A percentile compares a stretch with the other conserved stretches of the same genome.
Conservation (phyloP, 441 rosid species). For the Populus hybrid region DNA sequence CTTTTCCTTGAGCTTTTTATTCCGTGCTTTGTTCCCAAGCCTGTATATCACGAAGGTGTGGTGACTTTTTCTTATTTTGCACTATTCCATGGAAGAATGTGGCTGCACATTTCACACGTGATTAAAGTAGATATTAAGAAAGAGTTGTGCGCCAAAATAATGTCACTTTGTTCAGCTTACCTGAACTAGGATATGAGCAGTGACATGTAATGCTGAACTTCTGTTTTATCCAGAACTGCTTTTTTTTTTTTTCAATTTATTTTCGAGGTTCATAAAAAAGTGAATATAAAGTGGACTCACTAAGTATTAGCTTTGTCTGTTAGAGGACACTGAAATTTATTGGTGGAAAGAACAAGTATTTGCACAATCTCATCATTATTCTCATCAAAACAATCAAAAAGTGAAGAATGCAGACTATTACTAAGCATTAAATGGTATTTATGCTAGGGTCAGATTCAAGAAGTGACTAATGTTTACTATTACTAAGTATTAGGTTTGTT, state of each 20-base stretch:
- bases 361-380: background rate
- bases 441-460: background rate
- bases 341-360: background rate
- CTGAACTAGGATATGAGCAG: background rate
- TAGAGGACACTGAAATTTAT: background rate
- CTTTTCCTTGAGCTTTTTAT: background rate
- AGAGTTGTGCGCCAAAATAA: background rate
- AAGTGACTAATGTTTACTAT: background rate
- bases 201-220: background rate
- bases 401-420: background rate
- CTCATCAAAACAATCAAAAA: background rate
- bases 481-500: background rate
- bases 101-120: background rate
- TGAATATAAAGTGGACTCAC: background rate
- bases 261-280: background rate
- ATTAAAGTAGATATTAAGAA: background rate
- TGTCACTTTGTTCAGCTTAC: background rate
- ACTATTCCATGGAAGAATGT: background rate
- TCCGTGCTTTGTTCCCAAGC: background rate
- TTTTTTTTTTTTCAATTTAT: background rate
- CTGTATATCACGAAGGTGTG: constrained; percentile 5
- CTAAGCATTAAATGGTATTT: background rate
- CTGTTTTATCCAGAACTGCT: background rate
- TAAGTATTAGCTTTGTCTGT: background rate
- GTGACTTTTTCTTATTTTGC: background rate